Percentiles rank a stretch among this genome's conserved stretches.
phyloP scores from a whole-genome alignment of 371 early-diverging fungal genomes.

The Mucor circinelloides region DNA sequence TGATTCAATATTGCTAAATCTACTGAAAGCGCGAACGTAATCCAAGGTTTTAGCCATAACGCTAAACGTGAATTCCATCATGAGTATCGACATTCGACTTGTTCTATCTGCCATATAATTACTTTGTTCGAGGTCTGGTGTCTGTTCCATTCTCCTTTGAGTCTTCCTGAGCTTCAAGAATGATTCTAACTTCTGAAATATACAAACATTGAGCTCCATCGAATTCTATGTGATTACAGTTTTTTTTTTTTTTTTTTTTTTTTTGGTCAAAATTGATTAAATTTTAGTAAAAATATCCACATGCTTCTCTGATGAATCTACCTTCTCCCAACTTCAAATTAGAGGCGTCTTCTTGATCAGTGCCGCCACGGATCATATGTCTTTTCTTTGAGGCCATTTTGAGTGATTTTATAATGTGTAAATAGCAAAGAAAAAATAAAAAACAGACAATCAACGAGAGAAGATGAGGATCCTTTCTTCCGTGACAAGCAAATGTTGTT shows the following conservation, averaged over 20 bases:
- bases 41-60: constrained; percentile 79
- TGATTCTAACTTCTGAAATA: constrained; percentile 82
- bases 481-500: neutral
- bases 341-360: constrained; percentile 76
- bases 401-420: neutral
- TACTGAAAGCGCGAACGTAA: constrained; percentile 80
- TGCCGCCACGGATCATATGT: constrained; percentile 60
- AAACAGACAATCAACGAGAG: neutral
- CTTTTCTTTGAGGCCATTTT: constrained; percentile 33
- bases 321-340: constrained; percentile 75
- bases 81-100: neutral
- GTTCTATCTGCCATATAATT: neutral
- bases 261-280: neutral
- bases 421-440: constrained; percentile 2
- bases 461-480: neutral
- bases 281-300: neutral
- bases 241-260: neutral
- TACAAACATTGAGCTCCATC: constrained; percentile 82
- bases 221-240: constrained; percentile 58
- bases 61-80: constrained; percentile 28
- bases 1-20: constrained; percentile 83
- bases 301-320: constrained; percentile 17
- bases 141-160: constrained; percentile 38
- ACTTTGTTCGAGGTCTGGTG: constrained; percentile 47
- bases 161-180: constrained; percentile 72